A percentile compares a stretch with the other conserved stretches of the same genome.
phyloP scores from a whole-genome alignment of 1,284 basidiomycete species.

The Malassezia vespertilionis region DNA sequence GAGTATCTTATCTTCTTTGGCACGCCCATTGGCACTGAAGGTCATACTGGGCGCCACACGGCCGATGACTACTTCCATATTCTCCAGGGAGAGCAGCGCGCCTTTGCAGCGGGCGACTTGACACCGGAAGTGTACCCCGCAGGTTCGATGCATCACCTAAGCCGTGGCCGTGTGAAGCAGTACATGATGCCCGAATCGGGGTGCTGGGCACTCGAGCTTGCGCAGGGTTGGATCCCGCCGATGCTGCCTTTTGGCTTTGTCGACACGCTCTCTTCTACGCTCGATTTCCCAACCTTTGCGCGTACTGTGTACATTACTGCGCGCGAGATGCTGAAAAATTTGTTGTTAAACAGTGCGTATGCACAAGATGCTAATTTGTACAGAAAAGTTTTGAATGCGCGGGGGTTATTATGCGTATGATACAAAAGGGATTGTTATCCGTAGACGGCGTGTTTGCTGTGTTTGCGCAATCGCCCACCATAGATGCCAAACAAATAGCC shows the following conservation, averaged over 20 bases:
- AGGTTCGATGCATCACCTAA: slow-evolving; percentile 73
- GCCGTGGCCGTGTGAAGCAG: slow-evolving; percentile 75
- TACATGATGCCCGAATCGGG: slow-evolving; percentile 87
- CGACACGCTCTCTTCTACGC: slow-evolving; percentile 73
- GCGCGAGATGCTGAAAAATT: slow-evolving; percentile 41
- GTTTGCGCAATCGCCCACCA: slow-evolving; percentile 10
- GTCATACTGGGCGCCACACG: slow-evolving; percentile 83
- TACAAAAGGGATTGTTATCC: background rate
- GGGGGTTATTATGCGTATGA: too few species aligned
- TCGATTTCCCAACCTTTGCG: slow-evolving; percentile 74
- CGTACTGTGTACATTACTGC: slow-evolving; percentile 67
- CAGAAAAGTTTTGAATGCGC: background rate
- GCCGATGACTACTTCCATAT: slow-evolving; percentile 98
- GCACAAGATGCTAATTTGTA: too few species aligned
- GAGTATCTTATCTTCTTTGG: slow-evolving; percentile 73
- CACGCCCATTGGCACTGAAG: slow-evolving; percentile 88
- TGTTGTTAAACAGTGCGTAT: too few species aligned
- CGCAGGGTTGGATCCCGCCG: slow-evolving; percentile 60
- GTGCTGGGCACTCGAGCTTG: slow-evolving; percentile 90
- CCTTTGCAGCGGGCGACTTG: slow-evolving; percentile 68
- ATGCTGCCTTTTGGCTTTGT: slow-evolving; percentile 73
- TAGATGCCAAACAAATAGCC: slow-evolving; percentile 12
- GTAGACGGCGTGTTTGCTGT: slow-evolving; percentile 12
- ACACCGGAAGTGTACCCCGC: slow-evolving; percentile 58
- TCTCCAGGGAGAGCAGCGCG: slow-evolving; percentile 81